These are phyloP conservation scores for Cruciata laevipes DNA, from an alignment of 257 asterid species.

Conservation along the genomic window DNA sequence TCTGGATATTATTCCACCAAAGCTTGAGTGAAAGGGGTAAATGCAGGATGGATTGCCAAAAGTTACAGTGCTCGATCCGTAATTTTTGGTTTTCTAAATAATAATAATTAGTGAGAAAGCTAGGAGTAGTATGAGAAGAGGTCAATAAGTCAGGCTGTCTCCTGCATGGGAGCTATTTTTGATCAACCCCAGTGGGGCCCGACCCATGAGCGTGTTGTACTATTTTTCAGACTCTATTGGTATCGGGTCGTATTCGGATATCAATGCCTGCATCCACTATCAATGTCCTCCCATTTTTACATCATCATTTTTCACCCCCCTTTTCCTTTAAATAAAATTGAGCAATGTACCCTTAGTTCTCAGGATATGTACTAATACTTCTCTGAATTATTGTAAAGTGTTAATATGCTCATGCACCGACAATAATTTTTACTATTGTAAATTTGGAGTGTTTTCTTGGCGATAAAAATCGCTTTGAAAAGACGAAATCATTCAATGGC, in stretches of 20 bases:
- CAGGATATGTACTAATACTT: no score
- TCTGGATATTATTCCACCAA: constrained; percentile 12
- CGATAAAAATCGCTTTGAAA: no score
- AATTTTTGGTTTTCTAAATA: not conserved
- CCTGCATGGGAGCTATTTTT: constrained; percentile 58
- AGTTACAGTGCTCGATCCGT: not conserved
- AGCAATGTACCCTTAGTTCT: no score
- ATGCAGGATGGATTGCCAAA: not conserved
- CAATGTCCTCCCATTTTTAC: constrained; percentile 3
- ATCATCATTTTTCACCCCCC: not conserved
- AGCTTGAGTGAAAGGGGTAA: constrained; percentile 9
- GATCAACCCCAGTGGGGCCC: constrained; percentile 16
- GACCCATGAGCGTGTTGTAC: constrained; percentile 8
- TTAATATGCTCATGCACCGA: no score
- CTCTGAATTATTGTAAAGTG: no score
- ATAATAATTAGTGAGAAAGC: not conserved
- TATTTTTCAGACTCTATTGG: not conserved
- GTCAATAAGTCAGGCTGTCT: constrained; percentile 55
- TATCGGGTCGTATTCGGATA: constrained; percentile 10
- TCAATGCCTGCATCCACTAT: not conserved
- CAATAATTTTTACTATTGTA: no score
- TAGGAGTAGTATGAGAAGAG: constrained; percentile 20
- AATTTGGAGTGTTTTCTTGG: no score
- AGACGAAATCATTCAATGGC: no score
- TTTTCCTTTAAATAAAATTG: no score